phyloP scores from a whole-genome alignment of 306 rosid species.

The Vachellia collinsii region DNA sequence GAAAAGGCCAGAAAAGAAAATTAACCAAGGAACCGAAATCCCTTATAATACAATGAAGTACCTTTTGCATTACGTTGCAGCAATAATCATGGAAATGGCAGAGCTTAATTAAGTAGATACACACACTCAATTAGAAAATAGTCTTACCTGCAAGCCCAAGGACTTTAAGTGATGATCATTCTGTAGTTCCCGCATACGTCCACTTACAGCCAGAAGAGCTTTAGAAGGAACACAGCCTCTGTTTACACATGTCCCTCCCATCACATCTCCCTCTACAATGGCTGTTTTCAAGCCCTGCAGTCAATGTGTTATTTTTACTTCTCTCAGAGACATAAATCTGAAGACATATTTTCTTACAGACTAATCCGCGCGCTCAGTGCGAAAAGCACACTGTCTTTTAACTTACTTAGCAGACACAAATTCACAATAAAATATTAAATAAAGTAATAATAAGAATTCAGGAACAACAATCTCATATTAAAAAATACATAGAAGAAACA shows the following conservation, averaged over 20 bases:
- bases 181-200: constrained; percentile 92
- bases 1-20: constrained; percentile 22
- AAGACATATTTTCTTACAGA: background rate
- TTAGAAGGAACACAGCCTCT: constrained; percentile 98
- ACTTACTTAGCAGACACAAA: background rate
- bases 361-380: background rate
- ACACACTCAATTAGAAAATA: constrained; percentile 15
- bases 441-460: background rate
- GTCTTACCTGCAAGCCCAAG: constrained; percentile 81
- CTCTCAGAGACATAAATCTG: background rate
- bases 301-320: constrained; percentile 14
- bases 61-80: background rate
- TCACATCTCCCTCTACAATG: constrained; percentile 90
- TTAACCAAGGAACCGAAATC: constrained; percentile 1
- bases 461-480: background rate
- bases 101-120: constrained; percentile 1
- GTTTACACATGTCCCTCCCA: constrained; percentile 97
- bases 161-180: constrained; percentile 85
- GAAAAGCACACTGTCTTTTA: background rate
- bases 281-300: constrained; percentile 96
- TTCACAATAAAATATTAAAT: background rate
- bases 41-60: background rate
- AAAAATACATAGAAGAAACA: background rate
- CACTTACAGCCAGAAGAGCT: constrained; percentile 96
- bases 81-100: background rate